Percentiles rank a stretch among this genome's conserved stretches.
Evolutionary conservation across 73 alveolate species (phyloP).

Genomic region (Symbiodinium pilosum): DNA sequence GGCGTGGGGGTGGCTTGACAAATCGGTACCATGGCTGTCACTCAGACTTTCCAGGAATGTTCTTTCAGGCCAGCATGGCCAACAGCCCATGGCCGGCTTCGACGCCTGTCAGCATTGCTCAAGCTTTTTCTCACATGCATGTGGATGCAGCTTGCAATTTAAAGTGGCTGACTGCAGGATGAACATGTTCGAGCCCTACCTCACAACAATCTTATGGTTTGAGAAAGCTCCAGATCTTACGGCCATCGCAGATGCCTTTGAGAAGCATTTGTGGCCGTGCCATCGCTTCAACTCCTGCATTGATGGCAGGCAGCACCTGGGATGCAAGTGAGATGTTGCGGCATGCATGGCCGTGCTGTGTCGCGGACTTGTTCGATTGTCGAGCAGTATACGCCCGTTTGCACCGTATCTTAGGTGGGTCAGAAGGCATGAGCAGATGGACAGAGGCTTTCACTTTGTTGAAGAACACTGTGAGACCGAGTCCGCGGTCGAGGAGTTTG

Average conservation of each 20-base stretch:
- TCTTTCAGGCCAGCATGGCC: slow-evolving; percentile 32
- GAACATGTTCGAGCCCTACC: slow-evolving; percentile 71
- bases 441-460: slow-evolving; percentile 22
- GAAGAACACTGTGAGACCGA: neutral
- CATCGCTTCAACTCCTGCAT: slow-evolving; percentile 84
- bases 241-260: slow-evolving; percentile 40
- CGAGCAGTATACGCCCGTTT: too few relatives aligned
- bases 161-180: neutral
- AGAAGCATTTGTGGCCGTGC: neutral
- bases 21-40: neutral
- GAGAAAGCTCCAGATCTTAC: slow-evolving; percentile 23
- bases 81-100: slow-evolving; percentile 61
- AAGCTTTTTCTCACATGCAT: too few relatives aligned
- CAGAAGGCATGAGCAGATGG: slow-evolving; percentile 43
- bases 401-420: neutral
- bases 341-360: too few relatives aligned
- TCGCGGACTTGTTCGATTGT: too few relatives aligned
- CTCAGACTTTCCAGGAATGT: too few relatives aligned
- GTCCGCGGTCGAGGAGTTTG: slow-evolving; percentile 22
- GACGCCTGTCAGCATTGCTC: neutral
- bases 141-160: too few relatives aligned
- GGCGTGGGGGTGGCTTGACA: neutral
- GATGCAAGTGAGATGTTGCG: too few relatives aligned
- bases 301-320: slow-evolving; percentile 31
- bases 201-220: slow-evolving; percentile 51